A percentile compares a stretch with the other conserved stretches of the same genome.
These are phyloP conservation scores for Arxiozyma heterogenica DNA, from an alignment of 1,139 yeast species.

Conservation along the genomic window DNA sequence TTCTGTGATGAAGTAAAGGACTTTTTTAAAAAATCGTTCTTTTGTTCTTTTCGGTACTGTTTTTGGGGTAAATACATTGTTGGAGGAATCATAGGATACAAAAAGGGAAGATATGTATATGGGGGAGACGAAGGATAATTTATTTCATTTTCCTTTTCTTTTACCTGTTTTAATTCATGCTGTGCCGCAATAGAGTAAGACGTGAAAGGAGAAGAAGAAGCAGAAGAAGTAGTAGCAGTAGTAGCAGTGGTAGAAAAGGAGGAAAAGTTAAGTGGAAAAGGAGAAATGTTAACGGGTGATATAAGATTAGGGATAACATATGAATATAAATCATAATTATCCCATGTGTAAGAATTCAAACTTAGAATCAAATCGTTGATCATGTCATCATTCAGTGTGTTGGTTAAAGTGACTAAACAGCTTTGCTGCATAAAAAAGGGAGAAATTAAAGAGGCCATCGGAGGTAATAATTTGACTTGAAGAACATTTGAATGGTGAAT, in stretches of 20 bases:
- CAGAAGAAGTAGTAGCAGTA: background rate
- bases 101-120: background rate
- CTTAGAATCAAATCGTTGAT: constrained; percentile 21
- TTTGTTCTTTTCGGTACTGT: background rate
- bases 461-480: constrained; percentile 26
- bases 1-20: background rate
- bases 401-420: constrained; percentile 22
- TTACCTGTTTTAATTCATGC: background rate
- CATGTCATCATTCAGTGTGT: constrained; percentile 13
- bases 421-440: constrained; percentile 26
- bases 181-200: background rate
- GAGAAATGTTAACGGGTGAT: background rate
- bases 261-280: background rate
- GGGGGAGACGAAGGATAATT: background rate
- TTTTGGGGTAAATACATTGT: background rate
- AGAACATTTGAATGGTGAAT: constrained; percentile 25
- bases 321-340: constrained; percentile 24
- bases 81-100: background rate
- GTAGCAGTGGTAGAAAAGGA: background rate
- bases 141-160: background rate
- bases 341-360: constrained; percentile 23
- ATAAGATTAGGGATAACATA: constrained; percentile 14
- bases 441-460: constrained; percentile 26
- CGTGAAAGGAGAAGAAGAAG: background rate
- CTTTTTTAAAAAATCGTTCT: background rate